Base-by-base conservation (phyloP, 768 basidiomycete species). In the Mycena amicta region DNA sequence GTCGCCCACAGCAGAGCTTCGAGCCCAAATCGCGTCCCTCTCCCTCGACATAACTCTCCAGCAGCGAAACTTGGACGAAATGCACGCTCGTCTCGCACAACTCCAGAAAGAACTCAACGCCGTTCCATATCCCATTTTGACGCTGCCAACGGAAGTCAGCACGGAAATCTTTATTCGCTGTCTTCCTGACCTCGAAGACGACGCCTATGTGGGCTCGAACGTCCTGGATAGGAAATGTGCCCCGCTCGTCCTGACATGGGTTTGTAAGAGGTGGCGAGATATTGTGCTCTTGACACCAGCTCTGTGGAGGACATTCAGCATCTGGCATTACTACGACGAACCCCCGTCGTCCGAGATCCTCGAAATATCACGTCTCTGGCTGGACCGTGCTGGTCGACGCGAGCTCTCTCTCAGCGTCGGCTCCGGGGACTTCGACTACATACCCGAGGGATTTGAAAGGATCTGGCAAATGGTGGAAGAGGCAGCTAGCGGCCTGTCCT, bases 121-220 rank as follows among this genome's bases (percentile, higher is more conserved):
- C 2, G 43, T 57, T 28, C 5, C 16, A 11, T 61, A 61, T 30
- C 61, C 56, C 3, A 47, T 58, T 22, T 43, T 58, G 23, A 28
- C 53, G 11, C 12, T 58, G 1, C 61, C 61, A 3, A 39, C 43
- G 12, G 53, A 62, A 55, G 54, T 62, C 25, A 47, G 45, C 3
- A 25, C 57, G 33, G 45, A 58, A n/a, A 62, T 62, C 8, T 62
- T 62, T 18, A 2, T 31, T 4, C 61, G 22, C 8, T 57, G 53
- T 13, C 18, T 57, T 2, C 53, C 61, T 8, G 41, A 11, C 12
- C n/a, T n/a, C n/a, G n/a, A n/a, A n/a, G n/a, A n/a, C n/a, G n/a
- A n/a, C n/a, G n/a, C n/a, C n/a, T n/a, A n/a, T n/a, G n/a, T n/a
- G n/a, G n/a, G n/a, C n/a, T n/a, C n/a, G n/a, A 13, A 20, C 20